These are phyloP conservation scores for Suzukiozyma palmioleophila DNA, from an alignment of 1,139 yeast genomes.

Conservation along the genomic window DNA sequence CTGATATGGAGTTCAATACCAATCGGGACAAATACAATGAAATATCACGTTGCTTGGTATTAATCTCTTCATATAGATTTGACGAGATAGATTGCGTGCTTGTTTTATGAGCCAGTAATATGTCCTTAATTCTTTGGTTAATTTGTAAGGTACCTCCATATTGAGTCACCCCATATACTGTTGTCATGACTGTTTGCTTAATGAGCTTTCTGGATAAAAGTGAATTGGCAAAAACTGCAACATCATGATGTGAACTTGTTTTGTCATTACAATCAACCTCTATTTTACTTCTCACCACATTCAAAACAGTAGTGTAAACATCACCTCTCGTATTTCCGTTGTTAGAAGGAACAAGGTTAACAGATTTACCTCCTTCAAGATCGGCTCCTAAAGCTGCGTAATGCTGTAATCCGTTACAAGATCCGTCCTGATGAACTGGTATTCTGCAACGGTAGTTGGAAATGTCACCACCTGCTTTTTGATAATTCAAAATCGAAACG, in stretches of 20 bases:
- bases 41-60: conserved; percentile 1
- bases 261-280: conserved; percentile 8
- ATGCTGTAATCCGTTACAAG: conserved; percentile 47
- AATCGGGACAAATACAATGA: conserved; percentile 20
- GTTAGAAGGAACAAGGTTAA: conserved; percentile 27
- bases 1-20: conserved; percentile 29
- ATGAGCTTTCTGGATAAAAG: conserved; percentile 31
- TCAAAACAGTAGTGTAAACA: conserved; percentile 32
- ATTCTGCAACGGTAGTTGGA: conserved; percentile 27
- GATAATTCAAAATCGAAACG: conserved; percentile 15
- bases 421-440: conserved; percentile 44
- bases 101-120: conserved; percentile 14
- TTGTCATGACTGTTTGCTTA: conserved; percentile 46
- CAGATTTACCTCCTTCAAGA: conserved; percentile 33
- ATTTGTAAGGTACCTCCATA: conserved; percentile 37
- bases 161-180: conserved; percentile 43
- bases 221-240: conserved; percentile 12
- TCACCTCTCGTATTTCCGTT: conserved; percentile 21
- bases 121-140: conserved; percentile 19
- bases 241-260: conserved; percentile 1
- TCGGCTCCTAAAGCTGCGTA: conserved; percentile 43
- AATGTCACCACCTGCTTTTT: conserved; percentile 13
- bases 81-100: conserved; percentile 6
- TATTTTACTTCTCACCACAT: conserved; percentile 20
- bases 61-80: conserved; percentile 4